Evolutionary conservation across 2,329 filamentous ascomycete species (phyloP).

Genomic region (Immersiporthe knoxdaviesiana): DNA sequence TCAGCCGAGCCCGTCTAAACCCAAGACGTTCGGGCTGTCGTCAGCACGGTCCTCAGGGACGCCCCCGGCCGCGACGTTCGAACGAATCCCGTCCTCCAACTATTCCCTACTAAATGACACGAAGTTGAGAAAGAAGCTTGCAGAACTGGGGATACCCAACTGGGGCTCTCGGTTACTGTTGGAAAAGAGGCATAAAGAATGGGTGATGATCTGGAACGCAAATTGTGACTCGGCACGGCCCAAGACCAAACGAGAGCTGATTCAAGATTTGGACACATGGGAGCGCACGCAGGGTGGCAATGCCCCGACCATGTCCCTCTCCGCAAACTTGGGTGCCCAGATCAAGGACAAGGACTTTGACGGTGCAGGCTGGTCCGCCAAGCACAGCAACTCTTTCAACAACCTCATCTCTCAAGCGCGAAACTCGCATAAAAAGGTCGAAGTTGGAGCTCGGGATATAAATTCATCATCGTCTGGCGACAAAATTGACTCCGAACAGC

Average conservation of each 20-base stretch:
- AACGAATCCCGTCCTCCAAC: conserved; percentile 78
- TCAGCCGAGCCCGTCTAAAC: conserved; percentile 35
- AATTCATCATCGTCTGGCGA: neutral
- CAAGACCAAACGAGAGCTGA: conserved; percentile 69
- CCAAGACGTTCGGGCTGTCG: conserved; percentile 23
- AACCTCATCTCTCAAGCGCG: conserved; percentile 78
- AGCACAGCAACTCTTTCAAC: conserved; percentile 76
- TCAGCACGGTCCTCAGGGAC: conserved; percentile 7
- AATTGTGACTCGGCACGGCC: conserved; percentile 86
- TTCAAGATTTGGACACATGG: conserved; percentile 83
- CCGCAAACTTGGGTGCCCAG: conserved; percentile 46
- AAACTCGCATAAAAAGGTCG: conserved; percentile 43
- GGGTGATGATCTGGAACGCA: conserved; percentile 94
- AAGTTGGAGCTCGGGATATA: conserved; percentile 19
- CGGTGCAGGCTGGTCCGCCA: conserved; percentile 71
- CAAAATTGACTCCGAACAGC: neutral
- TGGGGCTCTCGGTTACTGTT: conserved; percentile 70
- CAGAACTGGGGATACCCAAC: conserved; percentile 76
- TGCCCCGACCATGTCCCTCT: conserved; percentile 46
- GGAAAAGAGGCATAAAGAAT: conserved; percentile 84
- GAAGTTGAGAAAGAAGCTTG: conserved; percentile 77
- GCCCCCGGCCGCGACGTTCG: conserved; percentile 46
- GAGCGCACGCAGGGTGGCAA: conserved; percentile 77
- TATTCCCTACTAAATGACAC: conserved; percentile 86
- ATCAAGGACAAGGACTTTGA: conserved; percentile 92